These are phyloP conservation scores for Physaria fendleri DNA, from an alignment of 345 rosid genomes.

Conservation along the genomic window DNA sequence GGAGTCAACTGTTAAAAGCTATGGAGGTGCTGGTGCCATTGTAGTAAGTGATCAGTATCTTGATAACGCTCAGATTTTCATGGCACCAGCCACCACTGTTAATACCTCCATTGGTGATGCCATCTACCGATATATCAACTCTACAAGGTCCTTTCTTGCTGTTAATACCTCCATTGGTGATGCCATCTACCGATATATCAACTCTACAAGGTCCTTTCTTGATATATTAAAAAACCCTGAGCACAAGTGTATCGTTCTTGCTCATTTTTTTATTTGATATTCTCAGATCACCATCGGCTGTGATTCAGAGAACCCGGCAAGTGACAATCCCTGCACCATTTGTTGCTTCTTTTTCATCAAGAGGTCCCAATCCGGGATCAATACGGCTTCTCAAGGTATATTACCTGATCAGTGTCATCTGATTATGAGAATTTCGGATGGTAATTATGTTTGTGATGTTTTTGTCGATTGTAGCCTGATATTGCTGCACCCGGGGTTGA, in stretches of 20 bases:
- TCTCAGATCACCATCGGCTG: conserved; percentile 62
- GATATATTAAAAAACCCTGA: neutral
- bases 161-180: conserved; percentile 50
- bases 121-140: conserved; percentile 50
- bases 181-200: conserved; percentile 44
- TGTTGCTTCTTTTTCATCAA: conserved; percentile 78
- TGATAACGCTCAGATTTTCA: conserved; percentile 68
- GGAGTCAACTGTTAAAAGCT: conserved; percentile 57
- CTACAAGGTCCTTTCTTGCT: conserved; percentile 60
- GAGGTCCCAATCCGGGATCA: conserved; percentile 86
- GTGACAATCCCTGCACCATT: conserved; percentile 58
- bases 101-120: conserved; percentile 41
- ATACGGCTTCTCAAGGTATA: conserved; percentile 63
- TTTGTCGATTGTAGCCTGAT: conserved; percentile 55
- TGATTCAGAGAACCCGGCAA: conserved; percentile 51
- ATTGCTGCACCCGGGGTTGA: conserved; percentile 81
- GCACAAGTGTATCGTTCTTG: neutral
- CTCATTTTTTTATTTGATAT: neutral
- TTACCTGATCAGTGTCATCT: neutral
- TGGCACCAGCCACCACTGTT: conserved; percentile 73
- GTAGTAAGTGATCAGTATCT: conserved; percentile 44
- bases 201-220: conserved; percentile 49
- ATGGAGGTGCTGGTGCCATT: conserved; percentile 61
- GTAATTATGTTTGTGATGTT: neutral
- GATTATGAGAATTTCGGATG: neutral